These are phyloP conservation scores for Suhomyces coccinellae DNA, from an alignment of 1,139 yeast genomes.

Conservation along the genomic window DNA sequence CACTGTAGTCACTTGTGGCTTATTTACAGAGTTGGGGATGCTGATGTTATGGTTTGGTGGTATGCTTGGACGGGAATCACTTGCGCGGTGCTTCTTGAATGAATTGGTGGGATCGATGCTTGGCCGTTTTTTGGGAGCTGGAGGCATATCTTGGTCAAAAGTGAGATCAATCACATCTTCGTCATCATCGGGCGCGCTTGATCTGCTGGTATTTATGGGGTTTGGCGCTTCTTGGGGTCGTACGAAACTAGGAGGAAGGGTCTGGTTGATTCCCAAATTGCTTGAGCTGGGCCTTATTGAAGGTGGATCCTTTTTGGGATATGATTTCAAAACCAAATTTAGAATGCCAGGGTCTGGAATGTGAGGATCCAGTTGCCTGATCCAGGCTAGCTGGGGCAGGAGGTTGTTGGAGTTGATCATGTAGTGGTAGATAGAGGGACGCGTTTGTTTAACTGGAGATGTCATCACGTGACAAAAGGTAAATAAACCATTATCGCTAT, in stretches of 20 bases:
- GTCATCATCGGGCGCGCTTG: conserved; percentile 1
- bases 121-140: background rate
- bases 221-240: background rate
- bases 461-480: conserved; percentile 1
- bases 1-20: background rate
- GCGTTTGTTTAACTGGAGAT: conserved; percentile 3
- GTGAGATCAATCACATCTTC: conserved; percentile 11
- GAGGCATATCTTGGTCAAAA: conserved; percentile 1
- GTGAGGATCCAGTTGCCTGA: conserved; percentile 9
- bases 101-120: background rate
- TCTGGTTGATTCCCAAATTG: background rate
- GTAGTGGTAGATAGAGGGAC: conserved; percentile 1
- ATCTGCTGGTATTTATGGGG: background rate
- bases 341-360: conserved; percentile 8
- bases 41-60: background rate
- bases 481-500: background rate
- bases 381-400: conserved; percentile 12
- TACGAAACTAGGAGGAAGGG: background rate
- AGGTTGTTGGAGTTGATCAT: conserved; percentile 15
- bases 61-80: background rate
- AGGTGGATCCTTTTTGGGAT: conserved; percentile 6
- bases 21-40: background rate
- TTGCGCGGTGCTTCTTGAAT: background rate
- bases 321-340: conserved; percentile 7
- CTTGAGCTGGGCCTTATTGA: background rate